Evolutionary conservation across 2,329 filamentous ascomycete species (phyloP), one percentile per base, ranked within the genome.

Genomic region (Malbranchea zuffiana): DNA sequence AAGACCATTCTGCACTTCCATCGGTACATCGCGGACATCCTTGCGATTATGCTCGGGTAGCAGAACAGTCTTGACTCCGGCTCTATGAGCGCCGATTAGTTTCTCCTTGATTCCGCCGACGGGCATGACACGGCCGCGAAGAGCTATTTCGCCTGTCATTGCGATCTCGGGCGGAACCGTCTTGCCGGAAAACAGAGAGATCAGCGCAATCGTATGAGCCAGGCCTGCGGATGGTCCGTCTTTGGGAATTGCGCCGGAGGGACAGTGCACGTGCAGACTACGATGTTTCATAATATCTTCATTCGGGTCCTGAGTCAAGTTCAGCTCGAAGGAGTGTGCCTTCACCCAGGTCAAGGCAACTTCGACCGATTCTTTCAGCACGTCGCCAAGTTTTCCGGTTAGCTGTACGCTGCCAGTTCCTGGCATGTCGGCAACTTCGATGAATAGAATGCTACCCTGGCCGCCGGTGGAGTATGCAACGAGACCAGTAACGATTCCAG

Each of bases 71-170:
- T 94, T 93, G 44, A 98, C 88, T 18, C 90, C 90, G 2, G 90
- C 90, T 38, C 88, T 74, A 54, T 92, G 69, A 6, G 90, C 90
- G 15, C 90, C 90, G 54, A 98, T 96, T 36, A 96, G 71, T 62
- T 98, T 98, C 74, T 98, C 88, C 64, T 96, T 95, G 65, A 98
- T 96, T 12, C 90, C 90, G 36, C 90, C 90, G 23, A 98, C 90
- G 17, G 88, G 85, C 62, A 90, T 84, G 39, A 98, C 82, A 46
- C 86, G 78, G 15, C 90, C 90, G 27, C 90, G 75, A 17, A 98
- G 74, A 39, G 82, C 85, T 44, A 80, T 64, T 52, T 81, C 77
- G 6, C 77, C 77, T 0, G 90, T 98, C 90, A 98, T 98, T 28
- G 90, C 90, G 60, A 98, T 78, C 3, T 82, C 86, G 0, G 88